Base-by-base conservation (phyloP, 768 basidiomycete genomes). In the Phaffia tasmanica region DNA sequence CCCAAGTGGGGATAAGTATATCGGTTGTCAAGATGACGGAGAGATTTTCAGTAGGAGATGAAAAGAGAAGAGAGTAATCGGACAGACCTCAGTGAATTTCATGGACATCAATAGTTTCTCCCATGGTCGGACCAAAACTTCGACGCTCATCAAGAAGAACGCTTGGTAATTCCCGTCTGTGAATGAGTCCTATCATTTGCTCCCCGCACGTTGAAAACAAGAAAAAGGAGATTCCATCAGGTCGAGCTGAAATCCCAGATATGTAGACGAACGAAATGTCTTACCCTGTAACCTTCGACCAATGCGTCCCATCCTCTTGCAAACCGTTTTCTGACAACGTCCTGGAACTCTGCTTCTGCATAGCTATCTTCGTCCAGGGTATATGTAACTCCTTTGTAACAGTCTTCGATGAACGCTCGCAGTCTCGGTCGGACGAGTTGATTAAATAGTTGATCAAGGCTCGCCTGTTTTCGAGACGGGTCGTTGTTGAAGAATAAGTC, bases 381-480 rank as follows among this genome's bases (percentile, higher is more conserved):
- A 74, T 99, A 98, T 5, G 84, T 84, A 8, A 91, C 82, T 70
- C 93, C 93, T 74, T 86, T 91, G 77, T 94, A 95, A 8, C 91
- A 83, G 69, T 98, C 95, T 6, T 83, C 77, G 57, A 97, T 81
- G 56, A 98, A 79, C 47, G 83, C 87, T 29, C 95, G 84, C 57
- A 99, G 76, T 67, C 85, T 85, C 0, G 95, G 93, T 23, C 93
- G 83, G 72, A 93, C 81, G 14, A 97, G 80, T 74, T 98, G 94
- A 72, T 92, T 97, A 80, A 98, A 97, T 48, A 98, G 80, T 72
- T 94, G 90, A 71, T 99, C 95, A 30, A 95, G 79, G 19, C 93
- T 89, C 2, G 82, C 79, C 89, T 92, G 70, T 3, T 42, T 42
- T 4, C 11, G 35, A n/a, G 35, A 42, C 11, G 35, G 6, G 35